Conservation (phyloP, 768 basidiomycete genomes). For the Gloeopeniophorella convolvens region DNA sequence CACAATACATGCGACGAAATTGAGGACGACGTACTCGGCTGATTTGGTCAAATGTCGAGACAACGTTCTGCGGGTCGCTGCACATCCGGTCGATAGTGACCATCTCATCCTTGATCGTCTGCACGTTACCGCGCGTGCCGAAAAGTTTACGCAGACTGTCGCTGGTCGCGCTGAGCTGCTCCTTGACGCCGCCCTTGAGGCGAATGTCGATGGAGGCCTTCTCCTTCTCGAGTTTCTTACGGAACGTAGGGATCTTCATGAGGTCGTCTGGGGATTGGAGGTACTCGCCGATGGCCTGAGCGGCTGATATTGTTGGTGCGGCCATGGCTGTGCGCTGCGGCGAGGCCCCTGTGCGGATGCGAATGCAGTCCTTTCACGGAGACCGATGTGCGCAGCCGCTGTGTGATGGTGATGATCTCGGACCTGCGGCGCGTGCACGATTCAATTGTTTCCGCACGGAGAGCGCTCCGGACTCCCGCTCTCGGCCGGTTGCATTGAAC, state of each 20-base stretch:
- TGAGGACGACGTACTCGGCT: constrained; percentile 58
- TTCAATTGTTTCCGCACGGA: no score
- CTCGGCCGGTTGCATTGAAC: no score
- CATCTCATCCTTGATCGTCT: constrained; percentile 83
- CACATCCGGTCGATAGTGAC: constrained; percentile 68
- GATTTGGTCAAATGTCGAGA: constrained; percentile 92
- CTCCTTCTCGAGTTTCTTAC: constrained; percentile 95
- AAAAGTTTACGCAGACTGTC: constrained; percentile 82
- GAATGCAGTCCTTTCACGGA: no score
- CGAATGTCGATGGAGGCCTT: constrained; percentile 90
- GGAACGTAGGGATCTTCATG: constrained; percentile 76
- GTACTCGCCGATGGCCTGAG: constrained; percentile 83
- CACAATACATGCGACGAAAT: neutral
- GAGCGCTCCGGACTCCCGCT: no score
- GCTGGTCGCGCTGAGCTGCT: constrained; percentile 85
- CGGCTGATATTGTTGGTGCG: constrained; percentile 60
- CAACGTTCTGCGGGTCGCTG: constrained; percentile 65
- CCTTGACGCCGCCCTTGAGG: constrained; percentile 85
- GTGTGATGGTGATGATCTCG: no score
- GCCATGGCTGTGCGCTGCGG: constrained; percentile 31
- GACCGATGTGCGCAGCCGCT: no score
- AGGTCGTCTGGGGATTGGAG: constrained; percentile 93
- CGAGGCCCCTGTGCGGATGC: neutral
- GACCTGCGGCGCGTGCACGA: no score
- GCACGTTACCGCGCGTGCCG: constrained; percentile 68